Base-by-base conservation (phyloP, 441 rosid species). In the Syzygium syzygioides region DNA sequence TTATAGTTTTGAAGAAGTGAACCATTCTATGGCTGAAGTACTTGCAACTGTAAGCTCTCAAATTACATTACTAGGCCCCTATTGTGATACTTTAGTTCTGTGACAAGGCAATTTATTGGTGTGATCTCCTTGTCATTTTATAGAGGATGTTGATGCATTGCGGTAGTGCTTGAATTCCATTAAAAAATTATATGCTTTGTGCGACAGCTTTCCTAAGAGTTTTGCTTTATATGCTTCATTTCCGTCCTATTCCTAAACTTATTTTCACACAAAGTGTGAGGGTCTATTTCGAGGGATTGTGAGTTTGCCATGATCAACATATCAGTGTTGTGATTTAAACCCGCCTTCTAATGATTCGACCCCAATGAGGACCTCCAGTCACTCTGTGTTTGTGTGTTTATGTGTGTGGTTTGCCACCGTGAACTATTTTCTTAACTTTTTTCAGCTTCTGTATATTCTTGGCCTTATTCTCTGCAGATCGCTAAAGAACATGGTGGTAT, bases 401-500 rank as follows among this genome's bases (percentile, higher is more conserved):
- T 11, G 25, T 10, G 68, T 14, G 34, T 41, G 53, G 53, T 41
- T 41, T 23, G 53, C 50, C 41, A 32, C 41, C 1, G 1, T 66
- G 41, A 76, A 76, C 32, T 28, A 13, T 56, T 25, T 71, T 26
- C 34, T 18, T 6, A 1, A 79, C 17, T 41, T 54, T 25, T 85
- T 64, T 23, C 34, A 52, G 30, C 17, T 68, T 20, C 76, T 88
- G n/a, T 32, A 79, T 53, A 48, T 90, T 34, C 30, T 62, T 59
- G 50, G 66, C 55, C 18, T 90, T 88, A 80, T 80, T 85, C 91
- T 86, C 50, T 92, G 91, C 93, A 97, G 99, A 95, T 98, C 87
- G 97, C 99, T 37, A 95, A 95, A 91, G 99, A 98, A 91, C 99
- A 98, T 90, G 99, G 99, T 88, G 99, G 99, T 86, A 96, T 98